phyloP scores from a whole-genome alignment of 768 basidiomycete species.

The Kwoniella europaea region DNA sequence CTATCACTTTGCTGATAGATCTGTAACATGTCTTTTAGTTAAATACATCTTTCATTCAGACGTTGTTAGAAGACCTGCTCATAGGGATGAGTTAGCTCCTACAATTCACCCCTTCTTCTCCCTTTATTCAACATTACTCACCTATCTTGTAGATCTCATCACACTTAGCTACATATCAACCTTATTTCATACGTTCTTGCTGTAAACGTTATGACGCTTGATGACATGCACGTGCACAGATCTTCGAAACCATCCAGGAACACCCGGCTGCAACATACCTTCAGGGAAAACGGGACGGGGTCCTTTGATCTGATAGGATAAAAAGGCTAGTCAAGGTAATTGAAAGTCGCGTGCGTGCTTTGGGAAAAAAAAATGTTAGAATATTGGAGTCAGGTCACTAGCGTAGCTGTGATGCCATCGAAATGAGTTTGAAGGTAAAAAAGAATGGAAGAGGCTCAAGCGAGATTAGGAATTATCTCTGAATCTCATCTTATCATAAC shows the following conservation, averaged over 20 bases:
- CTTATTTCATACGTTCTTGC: too few species aligned
- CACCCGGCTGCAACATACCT: background rate
- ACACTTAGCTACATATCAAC: too few species aligned
- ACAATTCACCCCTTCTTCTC: background rate
- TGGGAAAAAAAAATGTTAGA: background rate
- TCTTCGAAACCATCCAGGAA: background rate
- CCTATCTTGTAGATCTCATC: too few species aligned
- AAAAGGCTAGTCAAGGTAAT: background rate
- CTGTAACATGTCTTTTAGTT: background rate
- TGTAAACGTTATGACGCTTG: too few species aligned
- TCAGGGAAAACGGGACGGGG: background rate
- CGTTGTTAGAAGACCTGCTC: conserved; percentile 26
- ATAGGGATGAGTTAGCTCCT: background rate
- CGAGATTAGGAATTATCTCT: background rate
- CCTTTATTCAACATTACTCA: too few species aligned
- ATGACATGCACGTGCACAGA: background rate
- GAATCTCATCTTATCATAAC: too few species aligned
- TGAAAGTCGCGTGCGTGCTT: background rate
- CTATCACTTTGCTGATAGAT: too few species aligned
- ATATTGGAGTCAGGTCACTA: background rate
- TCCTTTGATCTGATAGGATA: background rate
- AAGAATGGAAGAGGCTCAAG: background rate
- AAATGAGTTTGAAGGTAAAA: too few species aligned
- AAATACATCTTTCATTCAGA: background rate
- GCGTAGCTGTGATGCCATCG: background rate